Conservation (phyloP, 2,329 filamentous ascomycete genomes). For the Tolypocladium pustulatum region DNA sequence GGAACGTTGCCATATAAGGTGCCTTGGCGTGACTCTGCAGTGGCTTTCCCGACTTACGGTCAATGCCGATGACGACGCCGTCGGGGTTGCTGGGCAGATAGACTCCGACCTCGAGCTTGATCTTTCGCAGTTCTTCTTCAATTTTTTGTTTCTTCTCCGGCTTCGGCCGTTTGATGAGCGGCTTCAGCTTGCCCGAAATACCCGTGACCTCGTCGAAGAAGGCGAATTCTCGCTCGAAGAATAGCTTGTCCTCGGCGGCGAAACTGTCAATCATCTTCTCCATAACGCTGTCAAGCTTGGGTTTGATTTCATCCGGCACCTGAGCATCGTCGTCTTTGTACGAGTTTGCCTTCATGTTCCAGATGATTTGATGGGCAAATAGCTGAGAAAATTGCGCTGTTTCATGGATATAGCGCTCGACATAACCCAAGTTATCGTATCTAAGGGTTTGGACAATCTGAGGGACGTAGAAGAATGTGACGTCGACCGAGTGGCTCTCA, state of each 20-base stretch:
- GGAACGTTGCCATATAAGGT: slow-evolving; percentile 97
- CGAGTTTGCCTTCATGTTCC: slow-evolving; percentile 99
- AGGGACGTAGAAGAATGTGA: slow-evolving; percentile 98
- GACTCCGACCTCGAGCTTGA: slow-evolving; percentile 92
- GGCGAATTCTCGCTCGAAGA: slow-evolving; percentile 91
- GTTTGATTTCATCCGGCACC: slow-evolving; percentile 85
- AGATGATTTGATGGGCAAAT: slow-evolving; percentile 98
- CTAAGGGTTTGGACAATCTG: slow-evolving; percentile 94
- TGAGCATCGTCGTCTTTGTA: slow-evolving; percentile 94
- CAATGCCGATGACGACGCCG: slow-evolving; percentile 93
- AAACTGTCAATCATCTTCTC: slow-evolving; percentile 74
- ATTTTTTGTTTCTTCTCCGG: slow-evolving; percentile 99
- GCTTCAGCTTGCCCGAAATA: slow-evolving; percentile 91
- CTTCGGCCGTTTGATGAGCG: slow-evolving; percentile 83
- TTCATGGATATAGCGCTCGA: slow-evolving; percentile 92
- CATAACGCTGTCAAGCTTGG: slow-evolving; percentile 85
- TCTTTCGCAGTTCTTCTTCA: slow-evolving; percentile 93
- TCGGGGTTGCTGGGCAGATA: slow-evolving; percentile 97
- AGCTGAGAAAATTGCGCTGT: slow-evolving; percentile 96
- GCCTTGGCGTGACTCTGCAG: slow-evolving; percentile 97
- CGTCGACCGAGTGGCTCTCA: slow-evolving; percentile 89
- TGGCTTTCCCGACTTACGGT: slow-evolving; percentile 94
- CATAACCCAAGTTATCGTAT: slow-evolving; percentile 88
- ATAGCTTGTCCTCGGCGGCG: slow-evolving; percentile 63
- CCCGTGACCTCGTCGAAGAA: slow-evolving; percentile 97